Conservation (phyloP, 176 grass and related monocot genomes). For the Aegilops sharonensis region DNA sequence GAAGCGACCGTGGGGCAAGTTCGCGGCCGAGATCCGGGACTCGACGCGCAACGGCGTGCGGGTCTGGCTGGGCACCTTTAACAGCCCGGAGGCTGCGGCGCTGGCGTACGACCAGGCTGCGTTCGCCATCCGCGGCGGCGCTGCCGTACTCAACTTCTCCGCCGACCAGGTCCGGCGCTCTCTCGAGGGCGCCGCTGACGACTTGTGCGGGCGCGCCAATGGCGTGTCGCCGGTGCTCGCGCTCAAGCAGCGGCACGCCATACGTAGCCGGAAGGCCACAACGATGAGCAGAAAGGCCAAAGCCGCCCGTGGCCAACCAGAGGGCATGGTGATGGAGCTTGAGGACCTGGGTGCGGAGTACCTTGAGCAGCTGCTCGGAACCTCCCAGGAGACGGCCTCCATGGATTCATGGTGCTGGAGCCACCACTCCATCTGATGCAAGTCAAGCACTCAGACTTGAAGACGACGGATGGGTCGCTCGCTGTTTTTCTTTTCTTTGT, state of each 20-base stretch:
- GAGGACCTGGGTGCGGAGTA: slow-evolving; percentile 65
- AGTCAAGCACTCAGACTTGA: no score
- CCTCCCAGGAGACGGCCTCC: not conserved
- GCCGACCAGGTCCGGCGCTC: slow-evolving; percentile 35
- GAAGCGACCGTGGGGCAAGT: slow-evolving; percentile 54
- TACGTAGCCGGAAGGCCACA: not conserved
- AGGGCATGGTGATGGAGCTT: slow-evolving; percentile 54
- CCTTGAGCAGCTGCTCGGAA: slow-evolving; percentile 50
- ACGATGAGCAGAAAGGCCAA: not conserved
- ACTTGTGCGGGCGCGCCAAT: not conserved
- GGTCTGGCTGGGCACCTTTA: slow-evolving; percentile 75
- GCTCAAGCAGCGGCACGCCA: slow-evolving; percentile 57
- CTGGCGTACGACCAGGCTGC: slow-evolving; percentile 78
- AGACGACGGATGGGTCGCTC: no score
- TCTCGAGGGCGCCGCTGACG: not conserved
- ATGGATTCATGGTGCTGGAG: not conserved
- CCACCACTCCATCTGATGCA: not conserved
- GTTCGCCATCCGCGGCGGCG: slow-evolving; percentile 42
- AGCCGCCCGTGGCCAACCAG: no score
- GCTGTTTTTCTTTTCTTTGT: no score
- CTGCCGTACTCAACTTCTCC: slow-evolving; percentile 63
- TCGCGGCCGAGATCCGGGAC: slow-evolving; percentile 71
- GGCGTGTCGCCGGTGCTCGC: slow-evolving; percentile 13
- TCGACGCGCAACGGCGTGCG: slow-evolving; percentile 61
- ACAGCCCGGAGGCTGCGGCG: slow-evolving; percentile 59